phyloP scores from a whole-genome alignment of 306 rosid genomes.

The Gynostemma pentaphyllum region DNA sequence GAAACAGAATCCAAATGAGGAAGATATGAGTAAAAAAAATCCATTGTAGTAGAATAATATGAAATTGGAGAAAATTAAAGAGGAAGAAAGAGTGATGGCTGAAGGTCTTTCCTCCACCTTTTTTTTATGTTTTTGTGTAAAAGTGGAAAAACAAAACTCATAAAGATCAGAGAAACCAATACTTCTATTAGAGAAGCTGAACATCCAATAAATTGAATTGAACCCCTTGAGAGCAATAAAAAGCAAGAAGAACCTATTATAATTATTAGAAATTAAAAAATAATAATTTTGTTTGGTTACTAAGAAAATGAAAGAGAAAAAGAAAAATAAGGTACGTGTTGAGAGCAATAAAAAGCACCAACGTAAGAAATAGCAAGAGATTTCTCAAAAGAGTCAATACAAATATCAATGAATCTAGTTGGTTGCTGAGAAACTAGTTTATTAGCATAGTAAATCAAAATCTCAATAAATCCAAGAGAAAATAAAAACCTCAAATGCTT shows the following conservation, averaged over 20 bases:
- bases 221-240: no score
- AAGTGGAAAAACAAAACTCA: constrained; percentile 18
- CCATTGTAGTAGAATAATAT: no score
- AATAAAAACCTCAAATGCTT: constrained; percentile 80
- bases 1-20: no score
- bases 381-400: constrained; percentile 54
- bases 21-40: no score
- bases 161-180: constrained; percentile 71
- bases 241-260: constrained; percentile 65
- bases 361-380: constrained; percentile 70
- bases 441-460: constrained; percentile 67
- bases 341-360: constrained; percentile 90
- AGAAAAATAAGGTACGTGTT: constrained; percentile 37
- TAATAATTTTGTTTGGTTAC: neutral
- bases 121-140: no score
- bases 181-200: constrained; percentile 75
- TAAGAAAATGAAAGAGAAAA: neutral
- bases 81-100: no score
- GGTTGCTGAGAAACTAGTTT: constrained; percentile 38
- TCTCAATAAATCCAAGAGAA: constrained; percentile 75
- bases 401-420: constrained; percentile 35
- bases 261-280: neutral
- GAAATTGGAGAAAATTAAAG: no score
- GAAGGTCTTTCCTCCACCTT: no score
- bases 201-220: constrained; percentile 86